Conservation (phyloP, 148 eudicot genomes). For the Spergularia bocconei region DNA sequence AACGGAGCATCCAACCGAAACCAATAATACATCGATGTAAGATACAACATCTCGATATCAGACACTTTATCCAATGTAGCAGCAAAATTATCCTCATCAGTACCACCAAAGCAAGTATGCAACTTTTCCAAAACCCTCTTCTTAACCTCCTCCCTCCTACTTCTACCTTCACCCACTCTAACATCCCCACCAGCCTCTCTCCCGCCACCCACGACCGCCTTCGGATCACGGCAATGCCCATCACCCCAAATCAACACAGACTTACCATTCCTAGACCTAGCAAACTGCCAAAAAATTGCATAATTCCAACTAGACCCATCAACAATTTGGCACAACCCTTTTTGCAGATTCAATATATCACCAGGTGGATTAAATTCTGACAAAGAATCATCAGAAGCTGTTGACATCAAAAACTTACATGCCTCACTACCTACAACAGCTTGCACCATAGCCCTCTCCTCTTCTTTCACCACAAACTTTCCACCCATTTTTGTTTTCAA, state of each 20-base stretch:
- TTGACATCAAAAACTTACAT: slow-evolving; percentile 55
- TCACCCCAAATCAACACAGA: slow-evolving; percentile 97
- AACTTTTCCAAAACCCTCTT: slow-evolving; percentile 69
- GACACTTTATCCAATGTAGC: slow-evolving; percentile 61
- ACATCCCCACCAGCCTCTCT: slow-evolving; percentile 24
- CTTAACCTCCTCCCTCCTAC: slow-evolving; percentile 29
- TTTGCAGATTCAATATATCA: slow-evolving; percentile 66
- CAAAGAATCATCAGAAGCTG: slow-evolving; percentile 46
- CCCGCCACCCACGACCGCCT: slow-evolving; percentile 26
- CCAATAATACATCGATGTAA: slow-evolving; percentile 77
- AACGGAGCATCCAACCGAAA: slow-evolving; percentile 70
- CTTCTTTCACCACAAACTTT: slow-evolving; percentile 52
- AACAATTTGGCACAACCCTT: slow-evolving; percentile 62
- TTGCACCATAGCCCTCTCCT: slow-evolving; percentile 61
- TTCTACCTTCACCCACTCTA: slow-evolving; percentile 31
- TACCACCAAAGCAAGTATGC: slow-evolving; percentile 66
- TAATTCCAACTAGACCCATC: slow-evolving; percentile 84
- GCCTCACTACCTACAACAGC: slow-evolving; percentile 75
- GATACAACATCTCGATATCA: slow-evolving; percentile 76
- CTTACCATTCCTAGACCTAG: slow-evolving; percentile 69
- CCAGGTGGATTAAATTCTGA: slow-evolving; percentile 55
- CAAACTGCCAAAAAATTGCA: slow-evolving; percentile 89
- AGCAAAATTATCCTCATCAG: slow-evolving; percentile 53
- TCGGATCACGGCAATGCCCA: slow-evolving; percentile 64
- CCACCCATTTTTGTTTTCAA: slow-evolving; percentile 44